These are phyloP conservation scores for Leccinum imitatum DNA, from an alignment of 768 basidiomycete genomes.

Conservation along the genomic window DNA sequence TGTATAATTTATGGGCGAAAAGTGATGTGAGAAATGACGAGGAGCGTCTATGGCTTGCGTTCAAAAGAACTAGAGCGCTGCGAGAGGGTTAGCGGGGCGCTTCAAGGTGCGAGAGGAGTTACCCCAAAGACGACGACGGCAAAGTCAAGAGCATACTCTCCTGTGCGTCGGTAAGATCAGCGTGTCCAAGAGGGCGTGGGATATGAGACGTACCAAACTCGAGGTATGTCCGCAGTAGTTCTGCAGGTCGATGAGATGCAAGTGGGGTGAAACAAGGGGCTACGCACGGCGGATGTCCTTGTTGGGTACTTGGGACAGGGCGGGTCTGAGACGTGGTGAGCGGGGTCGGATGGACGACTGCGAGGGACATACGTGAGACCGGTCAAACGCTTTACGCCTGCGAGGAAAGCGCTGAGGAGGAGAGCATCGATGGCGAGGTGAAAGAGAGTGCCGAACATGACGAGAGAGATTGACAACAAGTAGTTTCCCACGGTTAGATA, in stretches of 20 bases:
- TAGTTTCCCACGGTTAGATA: conserved; percentile 20
- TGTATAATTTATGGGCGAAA: conserved; percentile 11
- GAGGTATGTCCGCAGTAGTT: conserved; percentile 72
- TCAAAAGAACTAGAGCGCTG: conserved; percentile 79
- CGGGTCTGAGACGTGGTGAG: conserved; percentile 50
- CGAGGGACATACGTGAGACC: conserved; percentile 70
- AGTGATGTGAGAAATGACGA: not conserved
- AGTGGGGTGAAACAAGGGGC: not conserved
- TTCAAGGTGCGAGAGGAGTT: conserved; percentile 9
- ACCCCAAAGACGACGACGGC: conserved; percentile 83
- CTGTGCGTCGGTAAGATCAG: conserved; percentile 36
- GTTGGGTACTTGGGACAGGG: conserved; percentile 74
- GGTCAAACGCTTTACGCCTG: conserved; percentile 81
- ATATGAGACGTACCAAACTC: conserved; percentile 61
- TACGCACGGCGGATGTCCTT: conserved; percentile 84
- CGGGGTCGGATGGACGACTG: not conserved
- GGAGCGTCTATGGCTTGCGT: conserved; percentile 32
- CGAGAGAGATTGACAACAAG: not conserved
- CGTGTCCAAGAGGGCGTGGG: not conserved
- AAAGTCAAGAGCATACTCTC: conserved; percentile 86
- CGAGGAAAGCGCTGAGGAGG: conserved; percentile 77
- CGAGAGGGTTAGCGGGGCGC: conserved; percentile 3
- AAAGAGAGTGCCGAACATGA: conserved; percentile 40
- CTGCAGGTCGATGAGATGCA: conserved; percentile 36
- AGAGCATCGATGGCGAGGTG: conserved; percentile 77